Evolutionary conservation across 2,329 filamentous ascomycete genomes (phyloP).

Genomic region (Fusarium humuli): DNA sequence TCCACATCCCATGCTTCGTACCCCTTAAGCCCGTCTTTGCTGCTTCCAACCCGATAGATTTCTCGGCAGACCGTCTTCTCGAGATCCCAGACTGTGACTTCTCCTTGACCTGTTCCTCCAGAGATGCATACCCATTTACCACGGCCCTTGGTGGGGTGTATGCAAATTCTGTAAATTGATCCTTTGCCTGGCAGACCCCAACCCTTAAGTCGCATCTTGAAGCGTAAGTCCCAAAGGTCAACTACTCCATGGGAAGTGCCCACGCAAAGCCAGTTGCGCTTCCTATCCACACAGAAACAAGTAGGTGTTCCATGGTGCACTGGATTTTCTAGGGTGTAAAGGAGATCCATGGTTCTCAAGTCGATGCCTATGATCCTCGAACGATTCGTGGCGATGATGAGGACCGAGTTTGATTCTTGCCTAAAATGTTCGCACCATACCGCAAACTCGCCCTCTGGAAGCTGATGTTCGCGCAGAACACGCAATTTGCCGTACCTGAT

Average conservation of each 20-base stretch:
- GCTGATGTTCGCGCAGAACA: slow-evolving; percentile 82
- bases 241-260: slow-evolving; percentile 94
- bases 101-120: slow-evolving; percentile 86
- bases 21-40: slow-evolving; percentile 69
- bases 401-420: slow-evolving; percentile 81
- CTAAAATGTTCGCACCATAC: slow-evolving; percentile 95
- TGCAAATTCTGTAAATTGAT: slow-evolving; percentile 80
- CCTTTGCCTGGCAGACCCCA: slow-evolving; percentile 89
- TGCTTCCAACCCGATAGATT: slow-evolving; percentile 79
- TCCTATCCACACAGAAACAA: slow-evolving; percentile 88
- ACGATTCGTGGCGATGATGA: slow-evolving; percentile 87
- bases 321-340: slow-evolving; percentile 87
- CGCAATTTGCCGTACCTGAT: slow-evolving; percentile 83
- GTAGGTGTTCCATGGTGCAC: slow-evolving; percentile 92
- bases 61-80: slow-evolving; percentile 91
- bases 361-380: slow-evolving; percentile 88
- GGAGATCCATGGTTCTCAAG: slow-evolving; percentile 82
- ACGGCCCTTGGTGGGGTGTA: slow-evolving; percentile 82
- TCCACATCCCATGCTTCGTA: slow-evolving; percentile 92
- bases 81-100: slow-evolving; percentile 95
- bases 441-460: slow-evolving; percentile 79
- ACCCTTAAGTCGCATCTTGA: slow-evolving; percentile 85
- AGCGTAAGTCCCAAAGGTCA: slow-evolving; percentile 96
- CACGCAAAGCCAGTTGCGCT: slow-evolving; percentile 88
- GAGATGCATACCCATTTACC: slow-evolving; percentile 89